phyloP scores from a whole-genome alignment of 1,139 yeast genomes.

The Suhomyces terraborum region DNA sequence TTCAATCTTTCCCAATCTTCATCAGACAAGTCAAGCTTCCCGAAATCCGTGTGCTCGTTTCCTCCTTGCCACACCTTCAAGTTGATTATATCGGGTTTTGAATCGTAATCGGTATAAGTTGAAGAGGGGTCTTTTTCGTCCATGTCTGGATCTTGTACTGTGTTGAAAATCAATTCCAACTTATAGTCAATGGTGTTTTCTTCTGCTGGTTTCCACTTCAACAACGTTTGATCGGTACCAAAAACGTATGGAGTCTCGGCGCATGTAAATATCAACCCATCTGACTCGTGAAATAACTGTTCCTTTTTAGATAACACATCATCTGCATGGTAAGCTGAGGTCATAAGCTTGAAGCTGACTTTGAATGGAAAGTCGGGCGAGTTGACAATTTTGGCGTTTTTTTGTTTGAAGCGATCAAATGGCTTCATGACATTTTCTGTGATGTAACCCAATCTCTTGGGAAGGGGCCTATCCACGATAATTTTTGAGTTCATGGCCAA shows the following conservation, averaged over 20 bases:
- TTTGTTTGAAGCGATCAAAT: slow-evolving; percentile 64
- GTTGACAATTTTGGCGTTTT: slow-evolving; percentile 70
- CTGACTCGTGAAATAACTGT: slow-evolving; percentile 81
- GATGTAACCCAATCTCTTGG: slow-evolving; percentile 83
- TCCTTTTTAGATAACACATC: slow-evolving; percentile 76
- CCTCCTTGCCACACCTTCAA: slow-evolving; percentile 84
- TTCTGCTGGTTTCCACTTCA: slow-evolving; percentile 97
- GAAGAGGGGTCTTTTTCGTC: slow-evolving; percentile 73
- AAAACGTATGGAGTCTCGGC: slow-evolving; percentile 82
- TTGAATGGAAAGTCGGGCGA: slow-evolving; percentile 78
- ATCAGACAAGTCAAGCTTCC: slow-evolving; percentile 60
- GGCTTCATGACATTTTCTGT: slow-evolving; percentile 84
- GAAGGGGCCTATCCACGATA: slow-evolving; percentile 68
- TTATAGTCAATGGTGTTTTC: slow-evolving; percentile 93
- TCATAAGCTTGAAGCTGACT: slow-evolving; percentile 84
- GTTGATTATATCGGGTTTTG: slow-evolving; percentile 63
- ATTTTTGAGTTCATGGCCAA: slow-evolving; percentile 77
- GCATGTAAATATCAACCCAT: slow-evolving; percentile 92
- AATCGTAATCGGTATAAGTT: slow-evolving; percentile 78
- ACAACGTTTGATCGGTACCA: slow-evolving; percentile 80
- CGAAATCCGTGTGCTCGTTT: slow-evolving; percentile 62
- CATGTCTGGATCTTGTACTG: slow-evolving; percentile 66
- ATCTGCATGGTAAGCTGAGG: slow-evolving; percentile 73
- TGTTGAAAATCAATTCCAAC: slow-evolving; percentile 65
- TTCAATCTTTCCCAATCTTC: slow-evolving; percentile 84